phyloP scores from a whole-genome alignment of 1,139 yeast genomes.

The Debaryomyces coudertii region DNA sequence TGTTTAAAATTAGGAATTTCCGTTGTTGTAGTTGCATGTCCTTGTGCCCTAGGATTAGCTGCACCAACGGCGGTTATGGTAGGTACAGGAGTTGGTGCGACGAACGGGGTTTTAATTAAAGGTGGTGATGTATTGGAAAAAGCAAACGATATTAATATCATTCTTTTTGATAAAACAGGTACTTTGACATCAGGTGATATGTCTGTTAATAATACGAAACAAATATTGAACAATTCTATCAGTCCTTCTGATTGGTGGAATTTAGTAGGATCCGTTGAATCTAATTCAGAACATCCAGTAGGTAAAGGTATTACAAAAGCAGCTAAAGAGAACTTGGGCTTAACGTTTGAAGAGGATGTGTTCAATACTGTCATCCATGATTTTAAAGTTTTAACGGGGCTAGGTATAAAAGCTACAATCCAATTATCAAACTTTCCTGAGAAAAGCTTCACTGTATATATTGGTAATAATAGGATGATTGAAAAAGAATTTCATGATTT shows the following conservation, averaged over 20 bases:
- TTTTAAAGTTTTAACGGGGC: constrained; percentile 64
- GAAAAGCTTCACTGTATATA: constrained; percentile 35
- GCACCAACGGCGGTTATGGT: constrained; percentile 99
- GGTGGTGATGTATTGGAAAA: constrained; percentile 90
- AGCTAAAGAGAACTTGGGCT: constrained; percentile 29
- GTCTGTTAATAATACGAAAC: constrained; percentile 47
- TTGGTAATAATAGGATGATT: constrained; percentile 63
- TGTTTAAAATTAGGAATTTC: constrained; percentile 86
- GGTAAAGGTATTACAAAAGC: constrained; percentile 65
- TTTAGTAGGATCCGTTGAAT: constrained; percentile 65
- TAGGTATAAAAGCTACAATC: constrained; percentile 65
- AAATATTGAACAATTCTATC: constrained; percentile 15
- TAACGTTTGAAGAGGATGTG: constrained; percentile 38
- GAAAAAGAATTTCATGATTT: constrained; percentile 22
- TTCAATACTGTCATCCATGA: constrained; percentile 34
- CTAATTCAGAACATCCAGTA: constrained; percentile 83
- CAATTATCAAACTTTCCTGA: constrained; percentile 18
- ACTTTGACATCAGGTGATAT: constrained; percentile 87
- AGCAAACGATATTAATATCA: constrained; percentile 64
- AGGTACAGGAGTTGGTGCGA: constrained; percentile 95
- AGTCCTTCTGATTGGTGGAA: constrained; percentile 52
- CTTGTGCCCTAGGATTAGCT: constrained; percentile 95
- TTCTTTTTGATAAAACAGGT: constrained; percentile 94
- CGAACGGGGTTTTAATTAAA: constrained; percentile 85
- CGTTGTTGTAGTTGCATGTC: constrained; percentile 96